A percentile compares a stretch with the other conserved stretches of the same genome.
These are phyloP conservation scores for Verticillium zaregamsianum DNA, from an alignment of 2,329 filamentous ascomycete species.

Conservation along the genomic window DNA sequence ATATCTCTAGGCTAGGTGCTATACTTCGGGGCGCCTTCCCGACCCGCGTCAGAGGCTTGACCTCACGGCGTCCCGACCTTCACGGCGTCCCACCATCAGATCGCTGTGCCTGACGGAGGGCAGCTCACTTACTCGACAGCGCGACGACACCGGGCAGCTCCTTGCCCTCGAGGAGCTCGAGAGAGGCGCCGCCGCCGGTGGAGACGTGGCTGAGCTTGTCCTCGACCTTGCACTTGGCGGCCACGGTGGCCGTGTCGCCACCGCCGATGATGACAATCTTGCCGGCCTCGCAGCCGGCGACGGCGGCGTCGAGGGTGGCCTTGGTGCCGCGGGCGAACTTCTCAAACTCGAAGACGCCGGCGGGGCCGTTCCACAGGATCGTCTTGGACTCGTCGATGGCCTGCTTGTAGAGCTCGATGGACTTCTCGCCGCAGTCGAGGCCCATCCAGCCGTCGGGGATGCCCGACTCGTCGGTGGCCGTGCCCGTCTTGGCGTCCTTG, in stretches of 20 bases:
- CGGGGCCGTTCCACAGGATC: slow-evolving; percentile 97
- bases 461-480: slow-evolving; percentile 79
- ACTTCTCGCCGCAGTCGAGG: slow-evolving; percentile 89
- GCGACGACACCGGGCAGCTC: slow-evolving; percentile 90
- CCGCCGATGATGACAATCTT: slow-evolving; percentile 98
- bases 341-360: slow-evolving; percentile 96
- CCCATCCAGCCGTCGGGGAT: slow-evolving; percentile 99
- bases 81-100: slow-evolving; percentile 18
- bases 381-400: slow-evolving; percentile 87
- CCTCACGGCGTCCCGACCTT: not conserved
- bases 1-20: not conserved
- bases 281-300: slow-evolving; percentile 73
- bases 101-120: slow-evolving; percentile 6
- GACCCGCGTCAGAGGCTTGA: slow-evolving; percentile 1
- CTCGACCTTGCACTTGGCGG: slow-evolving; percentile 94
- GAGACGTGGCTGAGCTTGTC: slow-evolving; percentile 97
- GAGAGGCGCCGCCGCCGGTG: slow-evolving; percentile 89
- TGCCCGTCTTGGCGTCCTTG: slow-evolving; percentile 74
- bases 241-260: slow-evolving; percentile 96
- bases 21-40: slow-evolving; percentile 31
- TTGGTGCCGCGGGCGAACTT: slow-evolving; percentile 92
- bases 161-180: slow-evolving; percentile 98
- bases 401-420: slow-evolving; percentile 80
- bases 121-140: slow-evolving; percentile 70
- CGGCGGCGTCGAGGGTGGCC: slow-evolving; percentile 83